Base-by-base conservation (phyloP, 2,329 filamentous ascomycete species). In the Pyrenophora graminea region DNA sequence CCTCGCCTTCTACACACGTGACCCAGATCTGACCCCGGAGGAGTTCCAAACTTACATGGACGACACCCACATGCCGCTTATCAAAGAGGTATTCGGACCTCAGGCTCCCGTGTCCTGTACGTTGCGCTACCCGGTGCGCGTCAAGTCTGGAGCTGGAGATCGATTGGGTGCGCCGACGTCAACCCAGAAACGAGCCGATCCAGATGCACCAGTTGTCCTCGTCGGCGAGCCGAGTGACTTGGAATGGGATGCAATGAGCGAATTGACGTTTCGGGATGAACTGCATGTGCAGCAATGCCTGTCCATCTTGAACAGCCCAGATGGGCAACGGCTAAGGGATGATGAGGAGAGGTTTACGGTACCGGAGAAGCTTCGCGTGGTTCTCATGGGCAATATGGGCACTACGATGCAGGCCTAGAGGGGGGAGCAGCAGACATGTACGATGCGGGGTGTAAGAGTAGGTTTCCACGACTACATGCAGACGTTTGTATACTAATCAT, bases 261-360 rank as follows among this genome's bases (percentile, higher is more conserved):
- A 65, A 21, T 53, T 62, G 59, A 43, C 48, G 2, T 65, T 65
- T 33, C 52, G 54, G n/a, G 62, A 66, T 25, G 62, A 64, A 23
- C 39, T 65, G 34, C 59, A 66, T 44, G 37, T 66, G 10, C 61
- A 65, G 47, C 62, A 66, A 39, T 54, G 55, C 15, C 49, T 60
- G 10, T 55, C 55, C n/a, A 21, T 51, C 1, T 58, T 61, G 18
- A 61, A 64, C 19, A 54, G 52, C 19, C 42, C 42, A 3, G 50
- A 53, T 2, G 62, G 60, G 2, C 51, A 58, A 18, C 52, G 41
- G 9, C 45, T 66, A 6, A 59, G 57, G 39, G 60, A 65, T 12
- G 62, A 64, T 31, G 58, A 67, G 31, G 63, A 61, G 34, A 43
- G 40, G 13, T 64, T 64, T 27, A 55, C 63, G 4, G 19, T 59